Evolutionary conservation across 306 rosid genomes (phyloP).

Genomic region (Acmispon strigosus): DNA sequence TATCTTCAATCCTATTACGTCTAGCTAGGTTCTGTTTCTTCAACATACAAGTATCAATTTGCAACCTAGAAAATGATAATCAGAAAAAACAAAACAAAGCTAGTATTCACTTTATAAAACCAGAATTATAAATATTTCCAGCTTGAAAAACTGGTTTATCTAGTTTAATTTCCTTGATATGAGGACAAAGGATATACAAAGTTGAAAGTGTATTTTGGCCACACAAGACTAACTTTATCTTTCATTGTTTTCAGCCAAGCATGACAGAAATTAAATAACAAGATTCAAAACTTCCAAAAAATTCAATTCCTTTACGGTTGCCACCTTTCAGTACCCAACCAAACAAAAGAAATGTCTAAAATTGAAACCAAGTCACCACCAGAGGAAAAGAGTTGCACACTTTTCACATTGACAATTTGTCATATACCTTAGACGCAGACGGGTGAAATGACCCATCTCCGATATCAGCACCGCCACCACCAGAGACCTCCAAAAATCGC

Average conservation of each 20-base stretch:
- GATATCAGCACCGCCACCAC: neutral
- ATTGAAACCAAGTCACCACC: neutral
- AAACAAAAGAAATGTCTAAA: neutral
- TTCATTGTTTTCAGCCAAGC: neutral
- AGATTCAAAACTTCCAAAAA: neutral
- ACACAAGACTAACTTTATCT: neutral
- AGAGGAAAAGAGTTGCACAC: neutral
- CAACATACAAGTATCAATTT: neutral
- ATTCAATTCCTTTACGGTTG: neutral
- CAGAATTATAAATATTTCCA: neutral
- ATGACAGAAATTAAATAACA: neutral
- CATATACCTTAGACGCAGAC: conserved; percentile 23
- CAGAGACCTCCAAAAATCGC: conserved; percentile 25
- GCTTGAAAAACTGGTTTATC: neutral
- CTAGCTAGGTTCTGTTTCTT: neutral
- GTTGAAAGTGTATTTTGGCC: no score
- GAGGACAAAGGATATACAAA: neutral
- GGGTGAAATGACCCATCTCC: neutral
- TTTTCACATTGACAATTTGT: neutral
- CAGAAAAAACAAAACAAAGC: neutral
- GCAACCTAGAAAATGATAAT: no score
- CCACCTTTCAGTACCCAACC: neutral
- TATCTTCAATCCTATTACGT: no score
- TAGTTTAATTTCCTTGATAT: neutral
- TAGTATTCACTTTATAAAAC: neutral